Evolutionary conservation across 2,329 filamentous ascomycete genomes (phyloP).

Genomic region (Fusarium sp.): DNA sequence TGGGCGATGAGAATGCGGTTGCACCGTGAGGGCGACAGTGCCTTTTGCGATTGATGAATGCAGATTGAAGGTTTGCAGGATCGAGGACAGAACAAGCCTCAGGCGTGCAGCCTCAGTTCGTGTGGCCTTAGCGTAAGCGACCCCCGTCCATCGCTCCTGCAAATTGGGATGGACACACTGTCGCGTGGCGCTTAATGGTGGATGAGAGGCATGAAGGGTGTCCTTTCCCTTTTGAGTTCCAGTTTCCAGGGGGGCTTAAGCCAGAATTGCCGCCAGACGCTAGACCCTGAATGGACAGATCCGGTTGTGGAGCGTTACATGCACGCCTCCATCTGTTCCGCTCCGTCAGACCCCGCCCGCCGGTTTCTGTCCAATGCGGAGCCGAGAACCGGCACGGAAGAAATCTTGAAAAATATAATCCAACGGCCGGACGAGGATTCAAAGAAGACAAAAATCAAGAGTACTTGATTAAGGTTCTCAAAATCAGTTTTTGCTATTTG

Average conservation of each 20-base stretch:
- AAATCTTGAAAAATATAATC: slow-evolving; percentile 33
- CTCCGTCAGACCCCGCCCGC: slow-evolving; percentile 20
- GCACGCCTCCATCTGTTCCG: slow-evolving; percentile 32
- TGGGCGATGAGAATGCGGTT: slow-evolving; percentile 16
- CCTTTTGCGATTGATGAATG: slow-evolving; percentile 33
- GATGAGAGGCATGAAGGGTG: slow-evolving; percentile 6
- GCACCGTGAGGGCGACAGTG: slow-evolving; percentile 25
- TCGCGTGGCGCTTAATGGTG: slow-evolving; percentile 35
- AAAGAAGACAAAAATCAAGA: not conserved
- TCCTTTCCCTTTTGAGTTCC: slow-evolving; percentile 4
- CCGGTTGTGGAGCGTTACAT: slow-evolving; percentile 20
- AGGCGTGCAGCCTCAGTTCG: slow-evolving; percentile 17
- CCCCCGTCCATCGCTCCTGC: slow-evolving; percentile 17
- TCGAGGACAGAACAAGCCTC: slow-evolving; percentile 22
- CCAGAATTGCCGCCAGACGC: slow-evolving; percentile 33
- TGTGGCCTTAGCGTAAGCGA: slow-evolving; percentile 24
- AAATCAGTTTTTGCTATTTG: not conserved
- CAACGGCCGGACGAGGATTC: not conserved
- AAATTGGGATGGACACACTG: slow-evolving; percentile 39
- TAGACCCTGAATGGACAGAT: slow-evolving; percentile 31
- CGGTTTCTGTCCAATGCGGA: slow-evolving; percentile 32
- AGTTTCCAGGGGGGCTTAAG: slow-evolving; percentile 3
- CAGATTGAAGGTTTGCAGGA: slow-evolving; percentile 36
- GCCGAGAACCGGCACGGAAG: slow-evolving; percentile 30
- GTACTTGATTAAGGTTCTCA: not conserved